Percentiles rank a stretch among this genome's conserved stretches.
Conservation (phyloP, 495 filamentous ascomycete species). For the Xanthoparmelia taractica region DNA sequence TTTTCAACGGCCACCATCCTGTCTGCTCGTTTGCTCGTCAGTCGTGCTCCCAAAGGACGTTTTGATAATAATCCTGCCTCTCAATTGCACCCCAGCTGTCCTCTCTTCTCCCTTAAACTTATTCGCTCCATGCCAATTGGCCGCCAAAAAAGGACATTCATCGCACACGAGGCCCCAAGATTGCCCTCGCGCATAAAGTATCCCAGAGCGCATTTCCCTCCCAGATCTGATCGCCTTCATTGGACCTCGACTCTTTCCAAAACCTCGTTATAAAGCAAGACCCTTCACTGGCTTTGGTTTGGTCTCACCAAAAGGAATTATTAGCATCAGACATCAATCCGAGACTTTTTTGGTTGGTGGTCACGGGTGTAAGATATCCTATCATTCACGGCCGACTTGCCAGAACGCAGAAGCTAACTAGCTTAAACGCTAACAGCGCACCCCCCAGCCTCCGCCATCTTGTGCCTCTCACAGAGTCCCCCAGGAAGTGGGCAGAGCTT, state of each 20-base stretch:
- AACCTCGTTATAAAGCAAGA: neutral
- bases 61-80: neutral
- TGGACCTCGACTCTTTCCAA: conserved; percentile 4
- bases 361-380: conserved; percentile 13
- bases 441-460: conserved; percentile 17
- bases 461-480: conserved; percentile 8
- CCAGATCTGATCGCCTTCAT: conserved; percentile 13
- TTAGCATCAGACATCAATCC: neutral
- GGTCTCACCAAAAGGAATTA: neutral
- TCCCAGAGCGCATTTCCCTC: neutral
- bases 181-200: conserved; percentile 18
- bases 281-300: neutral
- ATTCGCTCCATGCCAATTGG: conserved; percentile 16
- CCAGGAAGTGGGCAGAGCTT: conserved; percentile 17
- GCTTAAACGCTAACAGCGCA: conserved; percentile 14
- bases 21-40: neutral
- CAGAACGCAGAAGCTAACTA: conserved; percentile 16
- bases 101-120: neutral
- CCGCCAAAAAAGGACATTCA: neutral
- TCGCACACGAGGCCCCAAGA: conserved; percentile 9
- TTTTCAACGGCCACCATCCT: conserved; percentile 3
- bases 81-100: neutral
- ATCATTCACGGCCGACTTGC: conserved; percentile 16
- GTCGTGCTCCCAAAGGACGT: neutral
- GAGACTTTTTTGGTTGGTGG: conserved; percentile 2